Evolutionary conservation across 352 stramenopile genomes (phyloP).

Genomic region (Globisporangium yorkense): DNA sequence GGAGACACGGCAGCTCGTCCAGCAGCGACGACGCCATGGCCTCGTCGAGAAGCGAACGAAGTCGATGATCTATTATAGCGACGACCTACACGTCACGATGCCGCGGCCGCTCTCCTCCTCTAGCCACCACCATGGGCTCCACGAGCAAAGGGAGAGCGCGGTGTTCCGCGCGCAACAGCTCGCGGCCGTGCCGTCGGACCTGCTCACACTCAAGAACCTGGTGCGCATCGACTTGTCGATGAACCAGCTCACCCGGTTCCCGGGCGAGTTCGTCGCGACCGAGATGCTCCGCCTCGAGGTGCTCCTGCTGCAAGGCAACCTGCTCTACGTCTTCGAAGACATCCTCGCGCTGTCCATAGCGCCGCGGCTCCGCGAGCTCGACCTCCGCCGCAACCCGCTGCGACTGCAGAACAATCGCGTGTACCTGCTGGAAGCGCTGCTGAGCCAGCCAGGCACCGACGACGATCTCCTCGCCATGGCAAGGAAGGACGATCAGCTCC

Average conservation of each 20-base stretch:
- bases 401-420: conserved; percentile 56
- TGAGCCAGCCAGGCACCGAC: conserved; percentile 21
- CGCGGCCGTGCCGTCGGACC: conserved; percentile 24
- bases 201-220: conserved; percentile 54
- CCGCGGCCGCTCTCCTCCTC: background rate
- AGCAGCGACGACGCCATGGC: conserved; percentile 46
- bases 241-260: conserved; percentile 59
- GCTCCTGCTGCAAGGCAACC: conserved; percentile 45
- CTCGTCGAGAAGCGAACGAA: too few species aligned
- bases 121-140: background rate
- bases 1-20: conserved; percentile 55
- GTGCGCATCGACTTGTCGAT: conserved; percentile 47
- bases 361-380: conserved; percentile 47
- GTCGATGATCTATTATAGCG: background rate
- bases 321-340: conserved; percentile 62
- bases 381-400: conserved; percentile 51
- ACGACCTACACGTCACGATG: background rate
- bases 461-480: conserved; percentile 31
- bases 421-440: conserved; percentile 63
- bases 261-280: conserved; percentile 30
- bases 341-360: conserved; percentile 38
- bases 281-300: conserved; percentile 44
- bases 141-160: conserved; percentile 29
- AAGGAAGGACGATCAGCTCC: conserved; percentile 34
- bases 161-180: conserved; percentile 32